Conservation (phyloP, 768 basidiomycete genomes). For the Sporobolomyces pararoseus region DNA sequence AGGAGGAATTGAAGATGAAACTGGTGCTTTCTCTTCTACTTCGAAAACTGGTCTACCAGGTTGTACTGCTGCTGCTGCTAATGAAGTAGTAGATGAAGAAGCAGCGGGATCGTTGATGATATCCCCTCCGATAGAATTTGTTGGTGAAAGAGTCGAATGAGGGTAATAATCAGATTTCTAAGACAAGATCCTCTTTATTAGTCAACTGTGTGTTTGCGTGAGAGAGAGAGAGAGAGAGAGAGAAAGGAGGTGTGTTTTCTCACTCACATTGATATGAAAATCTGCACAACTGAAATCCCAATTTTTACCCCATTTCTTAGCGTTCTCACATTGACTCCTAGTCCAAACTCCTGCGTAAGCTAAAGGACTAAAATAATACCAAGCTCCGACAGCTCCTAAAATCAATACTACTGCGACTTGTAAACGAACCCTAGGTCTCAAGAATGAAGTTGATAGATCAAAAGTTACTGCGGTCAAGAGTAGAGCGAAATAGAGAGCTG, state of each 20-base stretch:
- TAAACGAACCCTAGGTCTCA: conserved; percentile 77
- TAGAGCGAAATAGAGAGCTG: conserved; percentile 83
- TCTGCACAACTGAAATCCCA: conserved; percentile 85
- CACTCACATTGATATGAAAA: conserved; percentile 28
- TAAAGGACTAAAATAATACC: conserved; percentile 75
- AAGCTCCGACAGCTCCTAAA: conserved; percentile 58
- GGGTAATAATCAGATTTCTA: conserved; percentile 31
- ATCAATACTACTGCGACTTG: conserved; percentile 69
- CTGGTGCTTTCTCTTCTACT: conserved; percentile 22
- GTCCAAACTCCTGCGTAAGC: conserved; percentile 87
- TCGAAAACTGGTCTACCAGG: conserved; percentile 33
- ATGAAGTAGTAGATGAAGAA: neutral
- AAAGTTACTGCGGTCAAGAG: conserved; percentile 72
- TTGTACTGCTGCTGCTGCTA: conserved; percentile 7
- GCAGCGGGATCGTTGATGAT: neutral
- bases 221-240: neutral
- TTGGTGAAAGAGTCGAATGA: too few relatives aligned
- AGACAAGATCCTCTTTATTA: too few relatives aligned
- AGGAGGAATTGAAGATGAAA: conserved; percentile 3
- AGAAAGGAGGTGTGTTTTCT: neutral
- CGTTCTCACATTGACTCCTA: conserved; percentile 64
- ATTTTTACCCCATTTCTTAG: conserved; percentile 74
- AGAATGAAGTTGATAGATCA: conserved; percentile 73
- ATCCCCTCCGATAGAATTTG: too few relatives aligned
- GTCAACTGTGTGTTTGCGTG: too few relatives aligned